Evolutionary conservation across 305 asterid genomes (phyloP).

Genomic region (Fraxinus latifolia): DNA sequence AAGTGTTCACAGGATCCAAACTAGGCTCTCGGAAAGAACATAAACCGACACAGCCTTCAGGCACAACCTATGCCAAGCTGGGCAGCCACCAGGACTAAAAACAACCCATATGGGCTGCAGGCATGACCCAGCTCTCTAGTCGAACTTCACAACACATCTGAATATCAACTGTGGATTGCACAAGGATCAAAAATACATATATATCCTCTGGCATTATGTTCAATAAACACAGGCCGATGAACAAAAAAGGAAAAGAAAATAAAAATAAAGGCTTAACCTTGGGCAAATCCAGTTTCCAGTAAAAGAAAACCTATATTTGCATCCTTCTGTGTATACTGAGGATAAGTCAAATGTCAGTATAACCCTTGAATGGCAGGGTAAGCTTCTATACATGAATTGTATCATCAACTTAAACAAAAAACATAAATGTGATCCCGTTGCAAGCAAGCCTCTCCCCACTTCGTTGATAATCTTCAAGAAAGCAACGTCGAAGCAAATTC

Average conservation of each 20-base stretch:
- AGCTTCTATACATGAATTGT: constrained; percentile 56
- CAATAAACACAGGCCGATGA: not conserved
- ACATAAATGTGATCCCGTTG: constrained; percentile 26
- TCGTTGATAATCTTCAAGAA: constrained; percentile 12
- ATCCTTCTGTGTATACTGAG: constrained; percentile 39
- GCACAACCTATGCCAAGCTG: not conserved
- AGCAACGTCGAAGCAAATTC: constrained; percentile 26
- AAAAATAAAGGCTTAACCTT: not conserved
- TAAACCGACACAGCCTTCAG: not conserved
- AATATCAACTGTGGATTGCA: not conserved
- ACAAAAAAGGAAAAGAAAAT: not conserved
- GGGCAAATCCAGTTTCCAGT: not conserved
- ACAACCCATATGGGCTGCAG: not conserved
- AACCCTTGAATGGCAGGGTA: constrained; percentile 52
- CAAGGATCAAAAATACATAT: not conserved
- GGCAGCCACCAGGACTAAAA: not conserved
- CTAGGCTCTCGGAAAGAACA: not conserved
- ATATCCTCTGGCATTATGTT: not conserved
- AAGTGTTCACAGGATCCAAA: not conserved
- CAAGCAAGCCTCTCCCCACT: constrained; percentile 22
- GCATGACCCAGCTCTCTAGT: not conserved
- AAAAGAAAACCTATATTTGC: not conserved
- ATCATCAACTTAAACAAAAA: constrained; percentile 42
- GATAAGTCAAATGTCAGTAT: constrained; percentile 34
- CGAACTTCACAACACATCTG: not conserved